Evolutionary conservation across 2,329 filamentous ascomycete genomes (phyloP).

Genomic region (Penicillium psychrosexuale): DNA sequence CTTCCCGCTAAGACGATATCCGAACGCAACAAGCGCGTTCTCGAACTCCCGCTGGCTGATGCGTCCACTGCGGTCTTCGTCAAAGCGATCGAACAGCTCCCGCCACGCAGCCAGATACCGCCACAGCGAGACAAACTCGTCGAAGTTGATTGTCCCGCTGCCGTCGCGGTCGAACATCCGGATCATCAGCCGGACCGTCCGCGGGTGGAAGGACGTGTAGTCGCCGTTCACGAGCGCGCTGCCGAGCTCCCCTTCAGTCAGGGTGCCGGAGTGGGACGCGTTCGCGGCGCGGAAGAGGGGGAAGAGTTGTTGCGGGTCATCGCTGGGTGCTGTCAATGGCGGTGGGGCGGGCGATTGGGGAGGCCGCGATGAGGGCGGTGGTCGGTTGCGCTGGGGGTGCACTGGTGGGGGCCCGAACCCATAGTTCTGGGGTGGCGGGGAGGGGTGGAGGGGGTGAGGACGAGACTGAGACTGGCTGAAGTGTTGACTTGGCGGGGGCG

Average conservation of each 20-base stretch:
- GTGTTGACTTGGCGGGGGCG: constrained; percentile 18
- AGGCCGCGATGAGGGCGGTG: constrained; percentile 58
- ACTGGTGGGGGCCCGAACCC: constrained; percentile 50
- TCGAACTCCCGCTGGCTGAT: constrained; percentile 85
- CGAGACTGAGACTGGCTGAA: constrained; percentile 37
- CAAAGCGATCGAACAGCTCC: constrained; percentile 90
- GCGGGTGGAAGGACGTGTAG: constrained; percentile 87
- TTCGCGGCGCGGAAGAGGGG: constrained; percentile 90
- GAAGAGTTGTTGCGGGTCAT: constrained; percentile 62
- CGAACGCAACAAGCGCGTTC: constrained; percentile 87
- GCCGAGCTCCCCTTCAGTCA: constrained; percentile 82
- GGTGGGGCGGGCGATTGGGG: constrained; percentile 62
- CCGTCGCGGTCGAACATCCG: constrained; percentile 97
- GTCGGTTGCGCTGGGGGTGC: constrained; percentile 54
- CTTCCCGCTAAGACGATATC: constrained; percentile 78
- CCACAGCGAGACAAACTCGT: constrained; percentile 96
- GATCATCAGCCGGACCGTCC: constrained; percentile 98
- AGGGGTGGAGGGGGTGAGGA: constrained; percentile 41
- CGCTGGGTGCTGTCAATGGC: constrained; percentile 48
- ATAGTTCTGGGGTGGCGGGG: constrained; percentile 47
- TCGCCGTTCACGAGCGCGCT: constrained; percentile 94
- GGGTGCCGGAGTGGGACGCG: constrained; percentile 69
- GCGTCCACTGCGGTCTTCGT: constrained; percentile 79
- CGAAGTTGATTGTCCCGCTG: constrained; percentile 83
- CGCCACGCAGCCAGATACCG: constrained; percentile 94